A percentile compares a stretch with the other conserved stretches of the same genome.
Conservation (phyloP, 176 grass and related monocot genomes). For the Guadua angustifolia region DNA sequence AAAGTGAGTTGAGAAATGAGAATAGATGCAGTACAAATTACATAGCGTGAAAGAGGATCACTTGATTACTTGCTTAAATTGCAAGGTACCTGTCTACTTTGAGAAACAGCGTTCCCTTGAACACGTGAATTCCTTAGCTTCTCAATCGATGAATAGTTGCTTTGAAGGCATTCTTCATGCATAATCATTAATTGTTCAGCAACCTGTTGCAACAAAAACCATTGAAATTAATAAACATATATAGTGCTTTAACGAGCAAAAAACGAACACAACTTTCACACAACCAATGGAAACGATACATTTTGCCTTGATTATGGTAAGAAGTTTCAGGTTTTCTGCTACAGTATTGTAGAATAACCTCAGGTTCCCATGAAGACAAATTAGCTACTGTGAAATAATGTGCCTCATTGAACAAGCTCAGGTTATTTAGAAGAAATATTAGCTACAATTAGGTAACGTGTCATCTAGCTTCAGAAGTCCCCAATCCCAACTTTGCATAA, state of each 20-base stretch:
- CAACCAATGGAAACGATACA: background rate
- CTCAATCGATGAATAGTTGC: slow-evolving; percentile 69
- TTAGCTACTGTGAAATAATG: background rate
- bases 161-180: slow-evolving; percentile 78
- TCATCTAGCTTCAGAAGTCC: background rate
- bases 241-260: background rate
- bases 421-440: background rate
- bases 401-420: background rate
- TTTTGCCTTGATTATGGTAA: background rate
- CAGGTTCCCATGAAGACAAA: background rate
- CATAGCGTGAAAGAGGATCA: background rate
- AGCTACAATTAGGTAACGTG: background rate
- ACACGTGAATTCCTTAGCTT: slow-evolving; percentile 55
- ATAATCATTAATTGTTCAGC: slow-evolving; percentile 78
- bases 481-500: background rate
- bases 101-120: slow-evolving; percentile 67
- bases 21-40: background rate
- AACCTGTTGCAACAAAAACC: slow-evolving; percentile 49
- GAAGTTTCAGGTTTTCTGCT: background rate
- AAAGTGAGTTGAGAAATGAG: slow-evolving; percentile 23
- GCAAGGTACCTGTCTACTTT: slow-evolving; percentile 65
- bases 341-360: background rate
- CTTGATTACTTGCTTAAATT: slow-evolving; percentile 2
- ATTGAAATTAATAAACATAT: slow-evolving; percentile 38
- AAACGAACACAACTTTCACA: slow-evolving; percentile 16